phyloP scores from a whole-genome alignment of 805 yeast species.

The Ogataea dorogensis region DNA sequence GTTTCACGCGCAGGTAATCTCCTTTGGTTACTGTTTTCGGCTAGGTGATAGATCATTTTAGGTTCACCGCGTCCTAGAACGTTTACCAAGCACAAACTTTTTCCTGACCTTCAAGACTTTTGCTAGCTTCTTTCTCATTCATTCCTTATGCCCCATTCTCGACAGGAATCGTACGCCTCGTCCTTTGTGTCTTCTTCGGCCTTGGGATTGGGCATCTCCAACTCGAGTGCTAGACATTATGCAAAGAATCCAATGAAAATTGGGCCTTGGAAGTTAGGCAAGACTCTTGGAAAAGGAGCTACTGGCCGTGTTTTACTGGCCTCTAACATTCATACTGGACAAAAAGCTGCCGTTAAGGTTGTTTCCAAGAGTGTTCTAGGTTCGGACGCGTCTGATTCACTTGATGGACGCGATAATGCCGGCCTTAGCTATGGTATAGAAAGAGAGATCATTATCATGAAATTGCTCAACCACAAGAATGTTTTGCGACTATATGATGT shows the following conservation, averaged over 20 bases:
- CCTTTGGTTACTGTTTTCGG: constrained; percentile 10
- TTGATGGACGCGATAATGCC: constrained; percentile 43
- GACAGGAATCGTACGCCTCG: constrained; percentile 62
- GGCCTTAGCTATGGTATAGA: constrained; percentile 81
- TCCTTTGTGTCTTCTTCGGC: constrained; percentile 48
- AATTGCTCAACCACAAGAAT: constrained; percentile 72
- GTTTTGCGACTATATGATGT: constrained; percentile 79
- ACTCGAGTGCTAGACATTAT: constrained; percentile 18
- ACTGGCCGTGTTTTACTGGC: constrained; percentile 95
- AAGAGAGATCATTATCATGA: constrained; percentile 83
- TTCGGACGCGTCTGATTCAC: constrained; percentile 13
- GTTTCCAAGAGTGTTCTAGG: constrained; percentile 81
- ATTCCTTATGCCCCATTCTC: constrained; percentile 43
- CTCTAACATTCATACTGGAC: constrained; percentile 77
- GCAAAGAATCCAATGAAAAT: constrained; percentile 45
- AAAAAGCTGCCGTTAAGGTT: constrained; percentile 93
- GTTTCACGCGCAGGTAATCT: constrained; percentile 5
- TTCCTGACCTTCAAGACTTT: not conserved
- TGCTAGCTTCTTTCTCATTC: constrained; percentile 4
- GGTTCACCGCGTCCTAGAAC: constrained; percentile 11
- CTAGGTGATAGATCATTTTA: constrained; percentile 10
- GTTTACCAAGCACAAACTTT: constrained; percentile 1
- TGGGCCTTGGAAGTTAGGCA: constrained; percentile 97
- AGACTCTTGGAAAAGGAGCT: constrained; percentile 94
- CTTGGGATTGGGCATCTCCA: constrained; percentile 33